Evolutionary conservation across 2,329 filamentous ascomycete genomes (phyloP), one percentile per base, ranked within the genome.

Genomic region (Pyricularia grisea): DNA sequence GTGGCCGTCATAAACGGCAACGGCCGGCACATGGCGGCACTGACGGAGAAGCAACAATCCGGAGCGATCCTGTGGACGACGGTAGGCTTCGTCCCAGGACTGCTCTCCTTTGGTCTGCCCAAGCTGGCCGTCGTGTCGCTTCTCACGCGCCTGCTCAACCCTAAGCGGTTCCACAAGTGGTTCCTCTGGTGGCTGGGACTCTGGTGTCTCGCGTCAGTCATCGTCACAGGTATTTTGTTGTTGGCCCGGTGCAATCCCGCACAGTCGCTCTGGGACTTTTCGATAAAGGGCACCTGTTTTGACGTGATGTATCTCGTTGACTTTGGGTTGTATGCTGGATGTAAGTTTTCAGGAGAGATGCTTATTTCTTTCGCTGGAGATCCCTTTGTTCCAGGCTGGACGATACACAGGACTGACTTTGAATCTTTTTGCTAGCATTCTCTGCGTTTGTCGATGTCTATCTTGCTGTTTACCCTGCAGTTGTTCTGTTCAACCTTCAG

Each of bases 51-150:
- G 17, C 17, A 68, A 27, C 30, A 42, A 10, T 42, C 33, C 60
- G 58, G 50, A 4, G 67, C 60, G 23, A 68, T 65, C n/a, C 72
- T 78, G 42, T 82, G 75, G 71, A 80, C 77, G 4, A 74, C 79
- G 14, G 72, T 76, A 55, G 77, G 75, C 25, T 81, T 81, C 69
- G 72, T 74, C 0, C 76, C 78, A 2, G 79, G 79, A 4, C 72
- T 82, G 11, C 70, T 80, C 70, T 78, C 79, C 2, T 81, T 82
- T 68, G 76, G 71, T 1, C 67, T 81, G 0, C 81, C 80, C 4
- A 82, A 82, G 72, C 74, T 81, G 11, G 80, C 79, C 42, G 79
- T 81, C 58, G 76, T 81, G 9, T 73, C 75, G 2, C 75, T 82
- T 3, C 74, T 82, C 4, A 74, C 74, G 3, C 76, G 77, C 7